Evolutionary conservation across 176 grass and related monocot species (phyloP).

Genomic region (Bonia amplexicaulis): DNA sequence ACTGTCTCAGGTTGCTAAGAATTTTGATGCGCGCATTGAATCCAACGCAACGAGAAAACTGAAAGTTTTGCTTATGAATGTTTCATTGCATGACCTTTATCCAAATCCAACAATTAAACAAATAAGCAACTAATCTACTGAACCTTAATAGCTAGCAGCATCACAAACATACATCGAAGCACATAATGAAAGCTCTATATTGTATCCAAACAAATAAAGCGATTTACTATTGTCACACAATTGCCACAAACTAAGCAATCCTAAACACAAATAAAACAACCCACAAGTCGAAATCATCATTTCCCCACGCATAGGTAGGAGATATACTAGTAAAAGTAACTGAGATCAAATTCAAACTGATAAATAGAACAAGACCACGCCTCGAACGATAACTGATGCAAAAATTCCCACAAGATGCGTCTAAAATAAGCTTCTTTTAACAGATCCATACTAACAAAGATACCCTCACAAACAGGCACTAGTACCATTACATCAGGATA

Average conservation of each 20-base stretch:
- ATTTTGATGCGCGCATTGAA: neutral
- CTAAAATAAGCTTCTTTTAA: neutral
- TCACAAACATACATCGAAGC: neutral
- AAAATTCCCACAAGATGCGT: neutral
- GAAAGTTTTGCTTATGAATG: neutral
- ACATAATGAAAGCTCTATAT: neutral
- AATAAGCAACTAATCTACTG: neutral
- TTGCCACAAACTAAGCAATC: neutral
- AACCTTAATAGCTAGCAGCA: neutral
- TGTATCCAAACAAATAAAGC: neutral
- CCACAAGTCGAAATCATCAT: neutral
- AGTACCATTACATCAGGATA: neutral
- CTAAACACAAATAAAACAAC: neutral
- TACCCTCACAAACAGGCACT: neutral
- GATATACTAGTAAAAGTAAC: neutral
- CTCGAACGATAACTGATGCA: neutral
- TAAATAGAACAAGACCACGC: neutral
- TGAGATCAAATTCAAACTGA: neutral
- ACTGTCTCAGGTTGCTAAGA: neutral
- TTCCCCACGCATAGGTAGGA: neutral
- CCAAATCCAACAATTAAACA: neutral
- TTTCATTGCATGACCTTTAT: neutral
- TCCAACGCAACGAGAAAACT: too few relatives aligned
- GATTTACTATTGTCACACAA: neutral
- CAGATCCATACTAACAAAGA: slow-evolving; percentile 11